Base-by-base conservation (phyloP, 441 rosid genomes). In the Populus tomentosa region DNA sequence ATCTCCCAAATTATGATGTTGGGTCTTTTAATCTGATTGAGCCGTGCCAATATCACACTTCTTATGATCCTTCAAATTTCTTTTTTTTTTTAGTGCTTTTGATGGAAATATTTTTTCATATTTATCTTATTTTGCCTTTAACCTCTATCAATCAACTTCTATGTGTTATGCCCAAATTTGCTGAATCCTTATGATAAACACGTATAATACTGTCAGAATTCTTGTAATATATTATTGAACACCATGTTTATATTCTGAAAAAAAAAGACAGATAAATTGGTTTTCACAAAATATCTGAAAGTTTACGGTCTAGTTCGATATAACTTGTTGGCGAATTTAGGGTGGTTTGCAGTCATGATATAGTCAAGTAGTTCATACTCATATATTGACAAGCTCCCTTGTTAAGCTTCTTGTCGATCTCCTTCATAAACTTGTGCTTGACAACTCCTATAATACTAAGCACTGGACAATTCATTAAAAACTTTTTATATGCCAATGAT, bases 11-110 rank as follows among this genome's bases (percentile, higher is more conserved):
- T 0, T n/a, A 18, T 9, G 21, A n/a, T 14, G 10, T 80, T 77
- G 89, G 83, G 86, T 84, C 80, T 56, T 77, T 85, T 87, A 71
- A 83, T 88, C 86, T 89, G 94, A 90, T 90, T 90, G 94, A 90
- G 94, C 94, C 94, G 94, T 86, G 94, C 92, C 92, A 90, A 88
- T 90, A 90, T 90, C 92, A 26, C 71, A 0, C 67, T 6, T 13
- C 66, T 42, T 28, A 10, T 36, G 32, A 30, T 30, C 32, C 32
- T 30, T 30, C 32, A 30, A 30, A 30, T 30, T 30, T 30, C 32
- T 28, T 30, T 30, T 30, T 1, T 30, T 64, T 23, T 30, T 9
- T 40, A 1, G 4, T 64, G 13, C 16, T 64, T 10, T 64, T 64
- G 30, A 21, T 50, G 59, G 59, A 30, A 42, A 50, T 5, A 30